Conservation (phyloP, 225 moss, liverwort and hornwort species). For the Rhytidiadelphus loreus region DNA sequence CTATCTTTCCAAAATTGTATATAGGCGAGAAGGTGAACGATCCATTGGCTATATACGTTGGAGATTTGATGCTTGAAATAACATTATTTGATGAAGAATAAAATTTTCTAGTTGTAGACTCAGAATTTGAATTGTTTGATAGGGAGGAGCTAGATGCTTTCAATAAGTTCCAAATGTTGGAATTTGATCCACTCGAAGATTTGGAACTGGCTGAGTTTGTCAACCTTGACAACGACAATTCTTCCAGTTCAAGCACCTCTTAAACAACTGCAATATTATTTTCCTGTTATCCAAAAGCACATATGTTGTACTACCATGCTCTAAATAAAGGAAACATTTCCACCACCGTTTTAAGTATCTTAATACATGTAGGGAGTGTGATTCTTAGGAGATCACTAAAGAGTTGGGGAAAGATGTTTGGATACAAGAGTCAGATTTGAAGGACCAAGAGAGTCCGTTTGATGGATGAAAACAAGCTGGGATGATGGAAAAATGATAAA, state of each 20-base stretch:
- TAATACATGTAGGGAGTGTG: too few relatives aligned
- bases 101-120: not conserved
- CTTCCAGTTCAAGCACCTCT: slow-evolving; percentile 7
- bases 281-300: not conserved
- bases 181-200: slow-evolving; percentile 12
- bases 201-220: not conserved
- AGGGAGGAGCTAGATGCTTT: not conserved
- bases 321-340: not conserved
- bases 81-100: too few relatives aligned
- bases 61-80: too few relatives aligned
- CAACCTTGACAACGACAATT: slow-evolving; percentile 3
- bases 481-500: not conserved
- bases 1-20: too few relatives aligned
- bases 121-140: not conserved
- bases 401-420: not conserved
- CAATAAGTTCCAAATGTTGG: slow-evolving; percentile 19
- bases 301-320: not conserved
- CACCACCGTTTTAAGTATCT: not conserved
- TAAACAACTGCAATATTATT: not conserved
- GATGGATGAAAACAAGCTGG: not conserved
- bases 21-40: too few relatives aligned
- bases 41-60: too few relatives aligned
- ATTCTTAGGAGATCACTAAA: not conserved
- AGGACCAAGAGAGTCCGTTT: not conserved
- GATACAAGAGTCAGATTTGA: not conserved